A percentile compares a stretch with the other conserved stretches of the same genome.
phyloP scores from a whole-genome alignment of 495 filamentous ascomycete species.

The Trichoderma erinaceum region DNA sequence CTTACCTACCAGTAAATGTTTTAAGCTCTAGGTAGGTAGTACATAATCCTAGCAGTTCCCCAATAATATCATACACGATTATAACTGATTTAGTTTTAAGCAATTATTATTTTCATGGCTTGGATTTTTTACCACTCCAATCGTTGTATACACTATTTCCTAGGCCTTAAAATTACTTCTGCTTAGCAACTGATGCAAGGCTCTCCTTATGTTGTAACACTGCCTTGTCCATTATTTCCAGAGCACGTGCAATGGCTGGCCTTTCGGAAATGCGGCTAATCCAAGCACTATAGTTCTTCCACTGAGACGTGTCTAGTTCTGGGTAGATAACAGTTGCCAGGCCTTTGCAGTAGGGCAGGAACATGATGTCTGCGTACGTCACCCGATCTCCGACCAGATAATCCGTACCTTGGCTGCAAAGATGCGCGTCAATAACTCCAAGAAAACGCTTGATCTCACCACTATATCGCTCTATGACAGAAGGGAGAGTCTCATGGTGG shows the following conservation, averaged over 20 bases:
- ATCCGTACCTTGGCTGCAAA: conserved; percentile 22
- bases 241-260: conserved; percentile 27
- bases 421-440: conserved; percentile 36
- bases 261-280: conserved; percentile 21
- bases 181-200: neutral
- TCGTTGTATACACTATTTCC: too few species aligned
- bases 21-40: too few species aligned
- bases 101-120: too few species aligned
- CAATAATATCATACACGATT: too few species aligned
- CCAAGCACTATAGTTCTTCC: conserved; percentile 20
- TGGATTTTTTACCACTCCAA: too few species aligned
- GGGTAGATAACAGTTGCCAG: neutral
- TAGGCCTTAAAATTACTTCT: too few species aligned
- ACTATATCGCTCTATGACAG: conserved; percentile 41
- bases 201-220: neutral
- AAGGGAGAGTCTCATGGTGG: conserved; percentile 41
- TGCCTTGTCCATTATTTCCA: neutral
- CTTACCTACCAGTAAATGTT: too few species aligned
- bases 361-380: conserved; percentile 38
- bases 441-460: conserved; percentile 44
- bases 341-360: conserved; percentile 31
- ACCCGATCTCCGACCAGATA: conserved; percentile 49
- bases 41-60: too few species aligned
- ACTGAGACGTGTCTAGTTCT: neutral
- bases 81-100: too few species aligned